These are phyloP conservation scores for Serendipita indica DNA, from an alignment of 768 basidiomycete genomes.

Conservation along the genomic window DNA sequence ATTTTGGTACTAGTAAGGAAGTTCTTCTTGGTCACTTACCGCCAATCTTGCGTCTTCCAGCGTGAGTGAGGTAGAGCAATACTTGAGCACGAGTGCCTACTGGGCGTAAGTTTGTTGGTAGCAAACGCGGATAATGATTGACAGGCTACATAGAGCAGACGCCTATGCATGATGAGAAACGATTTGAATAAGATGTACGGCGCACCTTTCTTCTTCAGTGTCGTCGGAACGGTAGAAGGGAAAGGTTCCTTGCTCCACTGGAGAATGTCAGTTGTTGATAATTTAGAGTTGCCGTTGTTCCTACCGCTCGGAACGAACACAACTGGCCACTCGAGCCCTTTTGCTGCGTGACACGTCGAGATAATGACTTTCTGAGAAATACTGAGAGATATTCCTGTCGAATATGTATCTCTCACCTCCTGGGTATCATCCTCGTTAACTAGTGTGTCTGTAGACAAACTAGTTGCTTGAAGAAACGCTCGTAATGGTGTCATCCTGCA, in stretches of 20 bases:
- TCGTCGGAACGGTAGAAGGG: constrained; percentile 65
- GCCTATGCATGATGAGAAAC: constrained; percentile 28
- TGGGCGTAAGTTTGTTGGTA: background rate
- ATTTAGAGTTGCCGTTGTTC: background rate
- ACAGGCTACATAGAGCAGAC: constrained; percentile 76
- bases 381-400: background rate
- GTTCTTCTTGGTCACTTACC: constrained; percentile 17
- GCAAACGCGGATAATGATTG: background rate
- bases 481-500: constrained; percentile 44
- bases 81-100: constrained; percentile 54
- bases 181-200: background rate
- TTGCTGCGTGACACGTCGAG: constrained; percentile 77
- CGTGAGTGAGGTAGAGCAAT: constrained; percentile 45
- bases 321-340: constrained; percentile 86
- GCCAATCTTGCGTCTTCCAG: constrained; percentile 34
- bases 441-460: constrained; percentile 69
- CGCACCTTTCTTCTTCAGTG: constrained; percentile 65
- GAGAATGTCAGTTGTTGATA: constrained; percentile 10
- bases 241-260: constrained; percentile 60
- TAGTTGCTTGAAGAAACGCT: constrained; percentile 61
- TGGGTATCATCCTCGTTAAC: constrained; percentile 37
- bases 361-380: constrained; percentile 58
- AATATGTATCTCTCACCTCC: constrained; percentile 23
- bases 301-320: constrained; percentile 63
- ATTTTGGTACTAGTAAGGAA: constrained; percentile 4